Evolutionary conservation across 495 filamentous ascomycete species (phyloP), one percentile per base, ranked within the genome.

Genomic region (Tetracladium marchalianum): DNA sequence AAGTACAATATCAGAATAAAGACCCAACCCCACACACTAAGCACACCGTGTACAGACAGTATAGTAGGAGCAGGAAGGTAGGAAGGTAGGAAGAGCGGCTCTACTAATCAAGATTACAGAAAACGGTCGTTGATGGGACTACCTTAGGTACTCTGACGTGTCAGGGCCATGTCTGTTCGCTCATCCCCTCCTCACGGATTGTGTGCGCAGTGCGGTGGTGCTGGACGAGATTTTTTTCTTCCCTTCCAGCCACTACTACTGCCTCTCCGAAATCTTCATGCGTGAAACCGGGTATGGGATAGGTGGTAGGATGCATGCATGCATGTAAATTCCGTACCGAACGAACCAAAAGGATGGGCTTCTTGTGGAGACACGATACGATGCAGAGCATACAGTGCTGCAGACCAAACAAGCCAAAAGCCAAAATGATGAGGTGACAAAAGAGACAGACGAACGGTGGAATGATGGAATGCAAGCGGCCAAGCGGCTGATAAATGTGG

Each of bases 331-430:
- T 42, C 40, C 31, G 18, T 27, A 42, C 40, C 31, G 19, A 31
- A 31, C 42, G 33, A 43, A 32, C 39, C 39, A 27, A 27, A 27
- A 27, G 22, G 22, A 27, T 27, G 38, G 39, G 19, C 5, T 40
- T 40, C 40, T 39, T 55, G 49, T 53, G 50, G 45, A 48, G 41
- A 16, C 40, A 46, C 52, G 55, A 47, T 48, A 52, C 51, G 55
- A 55, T 50, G 51, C 55, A 49, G 49, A 54, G 46, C 48, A 54
- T 49, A 44, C n/a, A n/a, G n/a, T n/a, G n/a, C 41, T n/a, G 46
- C 35, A 39, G 39, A 3, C 22, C 22, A 27, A 27, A 27, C 22
- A 27, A 27, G 22, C 22, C 22, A 27, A 27, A 27, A 27, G 22
- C 22, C 22, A 27, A 27, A 27, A 27, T 27, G n/a, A 48, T 54